Evolutionary conservation across 441 rosid species (phyloP).

Genomic region (Omphalea diandra): DNA sequence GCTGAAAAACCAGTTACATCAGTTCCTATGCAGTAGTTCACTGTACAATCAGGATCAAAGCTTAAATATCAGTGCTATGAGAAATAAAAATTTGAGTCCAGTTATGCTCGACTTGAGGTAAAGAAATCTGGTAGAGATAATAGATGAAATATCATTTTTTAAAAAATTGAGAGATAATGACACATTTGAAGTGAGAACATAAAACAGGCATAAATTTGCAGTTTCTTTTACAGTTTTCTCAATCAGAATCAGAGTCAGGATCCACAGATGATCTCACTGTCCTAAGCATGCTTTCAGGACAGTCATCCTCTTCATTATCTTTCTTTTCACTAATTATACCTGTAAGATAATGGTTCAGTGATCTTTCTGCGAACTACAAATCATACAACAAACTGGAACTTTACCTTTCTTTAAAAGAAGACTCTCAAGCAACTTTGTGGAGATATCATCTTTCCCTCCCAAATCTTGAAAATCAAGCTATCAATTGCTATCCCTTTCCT

Average conservation of each 20-base stretch:
- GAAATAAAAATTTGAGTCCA: too few relatives aligned
- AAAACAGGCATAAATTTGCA: conserved; percentile 8
- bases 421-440: conserved; percentile 49
- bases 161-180: background rate
- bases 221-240: conserved; percentile 15
- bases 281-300: conserved; percentile 42
- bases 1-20: too few relatives aligned
- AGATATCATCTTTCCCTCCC: conserved; percentile 84
- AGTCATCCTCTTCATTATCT: conserved; percentile 46
- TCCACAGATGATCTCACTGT: conserved; percentile 64
- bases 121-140: background rate
- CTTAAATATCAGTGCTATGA: too few relatives aligned
- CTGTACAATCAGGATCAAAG: too few relatives aligned
- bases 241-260: conserved; percentile 77
- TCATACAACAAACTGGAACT: conserved; percentile 6
- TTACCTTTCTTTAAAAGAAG: conserved; percentile 69
- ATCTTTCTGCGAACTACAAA: background rate
- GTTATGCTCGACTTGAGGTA: background rate
- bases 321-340: conserved; percentile 76
- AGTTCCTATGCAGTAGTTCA: too few relatives aligned
- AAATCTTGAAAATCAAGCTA: conserved; percentile 78
- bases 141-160: background rate
- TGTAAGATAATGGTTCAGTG: conserved; percentile 23
- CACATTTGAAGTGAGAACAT: background rate
- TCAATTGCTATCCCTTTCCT: conserved; percentile 77